Percentiles rank a stretch among this genome's conserved stretches.
Evolutionary conservation across 2,329 filamentous ascomycete species (phyloP).

Genomic region (Taxawa tesnikishii): DNA sequence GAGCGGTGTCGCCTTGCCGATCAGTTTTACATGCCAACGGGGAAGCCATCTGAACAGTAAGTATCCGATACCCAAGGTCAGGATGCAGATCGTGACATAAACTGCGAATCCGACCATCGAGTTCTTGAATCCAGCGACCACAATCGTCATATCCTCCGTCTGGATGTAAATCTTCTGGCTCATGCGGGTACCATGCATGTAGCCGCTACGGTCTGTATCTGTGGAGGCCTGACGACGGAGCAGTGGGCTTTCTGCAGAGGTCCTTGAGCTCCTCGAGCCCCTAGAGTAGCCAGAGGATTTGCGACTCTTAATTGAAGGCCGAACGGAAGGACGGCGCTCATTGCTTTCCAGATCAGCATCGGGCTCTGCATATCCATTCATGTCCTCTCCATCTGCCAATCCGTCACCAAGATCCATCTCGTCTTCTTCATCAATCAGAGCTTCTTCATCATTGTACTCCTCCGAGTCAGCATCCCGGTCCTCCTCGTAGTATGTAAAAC

Average conservation of each 20-base stretch:
- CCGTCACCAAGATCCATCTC: constrained; percentile 25
- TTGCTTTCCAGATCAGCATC: constrained; percentile 29
- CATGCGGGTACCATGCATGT: constrained; percentile 47
- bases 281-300: constrained; percentile 43
- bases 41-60: constrained; percentile 85
- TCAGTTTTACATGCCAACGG: constrained; percentile 65
- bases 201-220: constrained; percentile 53
- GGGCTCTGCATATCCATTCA: constrained; percentile 28
- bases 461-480: constrained; percentile 30
- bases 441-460: constrained; percentile 38
- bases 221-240: constrained; percentile 61
- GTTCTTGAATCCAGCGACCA: constrained; percentile 81
- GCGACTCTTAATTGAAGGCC: constrained; percentile 35
- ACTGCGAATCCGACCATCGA: constrained; percentile 54
- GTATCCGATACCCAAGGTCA: constrained; percentile 67
- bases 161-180: constrained; percentile 89
- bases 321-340: constrained; percentile 6
- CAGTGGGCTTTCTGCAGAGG: constrained; percentile 44
- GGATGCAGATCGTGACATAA: constrained; percentile 59
- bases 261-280: too few relatives aligned
- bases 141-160: constrained; percentile 88
- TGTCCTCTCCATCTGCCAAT: constrained; percentile 22
- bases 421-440: constrained; percentile 33
- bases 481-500: constrained; percentile 80
- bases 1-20: constrained; percentile 58